phyloP scores from a whole-genome alignment of 2,329 filamentous ascomycete genomes.

The Aspergillus aculeatinus region DNA sequence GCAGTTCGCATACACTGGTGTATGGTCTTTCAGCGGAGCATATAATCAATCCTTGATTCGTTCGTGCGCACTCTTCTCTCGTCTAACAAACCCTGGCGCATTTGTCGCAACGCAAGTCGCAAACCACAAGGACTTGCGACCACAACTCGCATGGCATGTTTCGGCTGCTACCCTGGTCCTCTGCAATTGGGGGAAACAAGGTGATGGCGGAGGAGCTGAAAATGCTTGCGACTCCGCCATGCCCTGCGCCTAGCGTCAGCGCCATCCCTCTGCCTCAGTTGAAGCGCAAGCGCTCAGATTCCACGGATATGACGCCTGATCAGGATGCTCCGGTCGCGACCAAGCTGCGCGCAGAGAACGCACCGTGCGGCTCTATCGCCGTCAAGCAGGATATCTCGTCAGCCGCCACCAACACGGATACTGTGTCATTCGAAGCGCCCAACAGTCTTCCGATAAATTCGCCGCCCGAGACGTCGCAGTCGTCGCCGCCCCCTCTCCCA shows the following conservation, averaged over 20 bases:
- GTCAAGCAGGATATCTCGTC: constrained; percentile 10
- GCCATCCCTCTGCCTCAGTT: constrained; percentile 45
- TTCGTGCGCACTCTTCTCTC: constrained; percentile 3
- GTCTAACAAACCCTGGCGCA: constrained; percentile 9
- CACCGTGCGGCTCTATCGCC: constrained; percentile 14
- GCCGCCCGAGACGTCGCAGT: neutral
- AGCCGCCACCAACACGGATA: constrained; percentile 13
- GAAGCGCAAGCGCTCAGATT: constrained; percentile 60
- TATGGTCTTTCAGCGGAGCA: constrained; percentile 12
- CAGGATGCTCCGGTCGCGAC: constrained; percentile 31
- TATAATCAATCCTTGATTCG: constrained; percentile 13
- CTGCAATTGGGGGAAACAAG: constrained; percentile 47
- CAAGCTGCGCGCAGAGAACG: constrained; percentile 33
- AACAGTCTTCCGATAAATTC: constrained; percentile 14
- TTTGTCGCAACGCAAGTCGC: constrained; percentile 16
- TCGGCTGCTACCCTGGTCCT: constrained; percentile 49
- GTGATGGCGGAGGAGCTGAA: constrained; percentile 45
- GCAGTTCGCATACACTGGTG: constrained; percentile 24
- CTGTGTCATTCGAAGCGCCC: constrained; percentile 12
- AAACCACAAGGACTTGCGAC: constrained; percentile 13
- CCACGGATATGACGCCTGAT: constrained; percentile 39
- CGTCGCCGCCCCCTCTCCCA: constrained; percentile 5
- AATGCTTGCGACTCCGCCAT: constrained; percentile 41
- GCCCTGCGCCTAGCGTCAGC: constrained; percentile 31
- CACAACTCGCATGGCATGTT: constrained; percentile 50